phyloP scores from a whole-genome alignment of 2,329 filamentous ascomycete species.

The Aspergillus ustus region DNA sequence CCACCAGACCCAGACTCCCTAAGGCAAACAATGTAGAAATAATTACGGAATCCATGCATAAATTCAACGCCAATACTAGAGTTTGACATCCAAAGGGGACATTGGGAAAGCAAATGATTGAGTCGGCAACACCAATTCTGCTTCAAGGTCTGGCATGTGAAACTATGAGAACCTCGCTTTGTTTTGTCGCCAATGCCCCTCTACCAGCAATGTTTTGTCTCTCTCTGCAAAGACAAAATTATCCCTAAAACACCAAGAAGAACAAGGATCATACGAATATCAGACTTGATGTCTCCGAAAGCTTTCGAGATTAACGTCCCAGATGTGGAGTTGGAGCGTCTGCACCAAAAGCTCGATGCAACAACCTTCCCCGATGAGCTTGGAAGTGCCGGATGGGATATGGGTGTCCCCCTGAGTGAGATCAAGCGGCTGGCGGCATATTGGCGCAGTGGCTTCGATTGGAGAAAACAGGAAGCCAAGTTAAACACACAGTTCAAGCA shows the following conservation, averaged over 20 bases:
- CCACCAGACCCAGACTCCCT: too few relatives aligned
- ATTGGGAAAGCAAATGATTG: too few relatives aligned
- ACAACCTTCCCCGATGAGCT: conserved; percentile 63
- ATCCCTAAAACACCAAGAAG: not conserved
- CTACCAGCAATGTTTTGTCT: not conserved
- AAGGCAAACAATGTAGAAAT: too few relatives aligned
- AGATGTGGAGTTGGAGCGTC: conserved; percentile 56
- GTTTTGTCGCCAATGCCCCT: not conserved
- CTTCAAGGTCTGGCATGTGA: not conserved
- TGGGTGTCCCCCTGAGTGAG: conserved; percentile 64
- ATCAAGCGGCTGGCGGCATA: conserved; percentile 62
- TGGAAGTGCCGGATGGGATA: conserved; percentile 57
- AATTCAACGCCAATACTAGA: too few relatives aligned
- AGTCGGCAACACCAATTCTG: not conserved
- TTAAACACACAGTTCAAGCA: conserved; percentile 65
- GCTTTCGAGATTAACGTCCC: conserved; percentile 58
- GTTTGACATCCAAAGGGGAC: too few relatives aligned
- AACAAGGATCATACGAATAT: not conserved
- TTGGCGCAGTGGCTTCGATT: conserved; percentile 65
- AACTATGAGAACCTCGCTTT: not conserved
- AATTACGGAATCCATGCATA: too few relatives aligned
- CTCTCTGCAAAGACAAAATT: not conserved
- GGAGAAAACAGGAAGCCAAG: conserved; percentile 62
- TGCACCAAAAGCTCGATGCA: conserved; percentile 60
- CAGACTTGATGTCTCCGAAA: not conserved